Evolutionary conservation across 179 eudicot genomes (phyloP).

Genomic region (Gypsophila paniculata): DNA sequence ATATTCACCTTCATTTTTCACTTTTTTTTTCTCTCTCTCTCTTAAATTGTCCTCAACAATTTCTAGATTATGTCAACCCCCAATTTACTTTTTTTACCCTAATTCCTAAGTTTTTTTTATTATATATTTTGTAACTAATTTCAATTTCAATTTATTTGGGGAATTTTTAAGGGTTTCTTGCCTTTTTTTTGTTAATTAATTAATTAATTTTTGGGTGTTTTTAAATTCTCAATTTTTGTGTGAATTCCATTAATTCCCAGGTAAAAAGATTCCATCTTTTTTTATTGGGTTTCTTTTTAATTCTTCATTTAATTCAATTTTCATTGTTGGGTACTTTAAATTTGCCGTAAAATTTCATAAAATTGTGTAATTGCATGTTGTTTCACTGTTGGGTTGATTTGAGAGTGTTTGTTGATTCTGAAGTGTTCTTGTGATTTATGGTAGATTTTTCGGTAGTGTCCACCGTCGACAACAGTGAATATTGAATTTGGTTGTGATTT

Average conservation of each 20-base stretch:
- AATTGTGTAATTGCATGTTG: too few relatives aligned
- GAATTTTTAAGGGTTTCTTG: too few relatives aligned
- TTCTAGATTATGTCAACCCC: constrained; percentile 7
- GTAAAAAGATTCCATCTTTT: constrained; percentile 22
- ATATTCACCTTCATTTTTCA: too few relatives aligned
- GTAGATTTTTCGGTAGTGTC: too few relatives aligned
- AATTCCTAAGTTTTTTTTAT: constrained; percentile 8
- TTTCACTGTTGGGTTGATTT: not conserved
- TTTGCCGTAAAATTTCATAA: not conserved
- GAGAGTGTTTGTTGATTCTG: not conserved
- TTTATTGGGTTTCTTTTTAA: constrained; percentile 1
- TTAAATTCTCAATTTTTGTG: not conserved
- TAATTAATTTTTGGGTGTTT: too few relatives aligned
- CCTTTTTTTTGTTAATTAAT: too few relatives aligned
- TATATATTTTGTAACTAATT: too few relatives aligned
- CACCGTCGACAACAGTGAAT: too few relatives aligned
- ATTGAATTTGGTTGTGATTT: too few relatives aligned
- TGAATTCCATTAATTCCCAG: constrained; percentile 18
- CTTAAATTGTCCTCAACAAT: not conserved
- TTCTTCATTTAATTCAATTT: not conserved
- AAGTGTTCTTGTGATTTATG: not conserved
- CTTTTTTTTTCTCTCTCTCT: constrained; percentile 15
- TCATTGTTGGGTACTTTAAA: not conserved
- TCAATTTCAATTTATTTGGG: too few relatives aligned
- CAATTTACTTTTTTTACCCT: constrained; percentile 14